These are phyloP conservation scores for Lumnitzera littorea DNA, from an alignment of 345 rosid species.

Conservation along the genomic window DNA sequence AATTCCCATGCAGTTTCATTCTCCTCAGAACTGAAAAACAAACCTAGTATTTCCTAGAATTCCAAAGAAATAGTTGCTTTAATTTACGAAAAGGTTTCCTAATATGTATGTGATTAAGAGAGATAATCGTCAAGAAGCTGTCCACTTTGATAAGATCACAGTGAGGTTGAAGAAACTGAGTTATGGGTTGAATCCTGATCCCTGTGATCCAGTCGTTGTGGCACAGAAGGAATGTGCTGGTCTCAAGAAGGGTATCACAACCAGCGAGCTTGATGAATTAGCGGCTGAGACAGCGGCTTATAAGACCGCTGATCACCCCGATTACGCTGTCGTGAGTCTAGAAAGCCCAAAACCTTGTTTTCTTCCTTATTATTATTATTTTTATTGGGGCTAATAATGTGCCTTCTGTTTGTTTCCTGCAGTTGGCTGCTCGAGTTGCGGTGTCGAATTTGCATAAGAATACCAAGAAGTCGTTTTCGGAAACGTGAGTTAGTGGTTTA, in stretches of 20 bases:
- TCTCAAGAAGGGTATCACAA: constrained; percentile 92
- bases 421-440: constrained; percentile 97
- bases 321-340: constrained; percentile 79
- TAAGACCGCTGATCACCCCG: constrained; percentile 90
- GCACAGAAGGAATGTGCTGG: constrained; percentile 98
- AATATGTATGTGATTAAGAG: constrained; percentile 92
- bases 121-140: constrained; percentile 79
- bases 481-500: constrained; percentile 54
- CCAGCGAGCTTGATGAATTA: constrained; percentile 93
- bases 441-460: constrained; percentile 97
- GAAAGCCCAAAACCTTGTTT: neutral
- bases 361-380: neutral
- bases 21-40: no score
- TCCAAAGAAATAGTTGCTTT: no score
- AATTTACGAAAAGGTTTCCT: no score
- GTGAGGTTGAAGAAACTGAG: constrained; percentile 92
- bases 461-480: constrained; percentile 86
- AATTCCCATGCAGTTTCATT: no score
- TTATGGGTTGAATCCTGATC: constrained; percentile 85
- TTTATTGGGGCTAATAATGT: neutral
- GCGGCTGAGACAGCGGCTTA: constrained; percentile 98
- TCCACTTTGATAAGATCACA: constrained; percentile 95
- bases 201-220: constrained; percentile 95
- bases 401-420: constrained; percentile 13
- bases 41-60: no score